Base-by-base conservation (phyloP, 768 basidiomycete genomes). In the Suillus bovinus region DNA sequence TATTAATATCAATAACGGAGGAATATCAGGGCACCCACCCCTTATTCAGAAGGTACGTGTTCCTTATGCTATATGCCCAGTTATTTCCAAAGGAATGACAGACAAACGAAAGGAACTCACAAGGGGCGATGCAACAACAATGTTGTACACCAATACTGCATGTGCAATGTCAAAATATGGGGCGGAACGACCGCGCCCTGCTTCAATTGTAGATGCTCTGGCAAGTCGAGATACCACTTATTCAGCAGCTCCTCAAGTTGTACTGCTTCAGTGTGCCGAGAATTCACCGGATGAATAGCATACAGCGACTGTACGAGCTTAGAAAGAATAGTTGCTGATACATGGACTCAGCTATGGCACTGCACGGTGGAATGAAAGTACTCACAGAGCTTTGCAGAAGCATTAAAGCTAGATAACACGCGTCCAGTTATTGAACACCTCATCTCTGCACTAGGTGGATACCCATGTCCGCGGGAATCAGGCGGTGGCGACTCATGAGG, bases 71-170 rank as follows among this genome's bases (percentile, higher is more conserved):
- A 33, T 38, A 63, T 50, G 6, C 8, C 4, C 6, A 39, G 24
- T 56, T 27, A 56, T 10, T 56, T 56, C 24, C 27, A 39, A 34
- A 22, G 20, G 17, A 33, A 52, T 52, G 22, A 31, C 7, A 16
- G 22, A 70, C n/a, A 69, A 46, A 57, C 29, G 7, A 58, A 24
- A 22, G 61, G 39, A 27, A 79, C 89, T 76, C 71, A 91, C 90
- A 92, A 92, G 13, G 91, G 91, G 20, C 91, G 84, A 72, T 93
- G 90, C 56, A 93, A 74, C 33, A 93, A 70, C 36, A 93, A 71
- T 27, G 87, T 85, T 13, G 89, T 84, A 69, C 89, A 90, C 91
- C 91, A 93, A 69, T 92, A 93, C 68, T 91, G 88, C 90, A 93
- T 89, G 69, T 93, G 91, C 56, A 93, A 76, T 44, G 88, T 89